Percentiles rank a stretch among this genome's conserved stretches.
These are phyloP conservation scores for Lentinula edodes DNA, from an alignment of 768 basidiomycete genomes.

Conservation along the genomic window DNA sequence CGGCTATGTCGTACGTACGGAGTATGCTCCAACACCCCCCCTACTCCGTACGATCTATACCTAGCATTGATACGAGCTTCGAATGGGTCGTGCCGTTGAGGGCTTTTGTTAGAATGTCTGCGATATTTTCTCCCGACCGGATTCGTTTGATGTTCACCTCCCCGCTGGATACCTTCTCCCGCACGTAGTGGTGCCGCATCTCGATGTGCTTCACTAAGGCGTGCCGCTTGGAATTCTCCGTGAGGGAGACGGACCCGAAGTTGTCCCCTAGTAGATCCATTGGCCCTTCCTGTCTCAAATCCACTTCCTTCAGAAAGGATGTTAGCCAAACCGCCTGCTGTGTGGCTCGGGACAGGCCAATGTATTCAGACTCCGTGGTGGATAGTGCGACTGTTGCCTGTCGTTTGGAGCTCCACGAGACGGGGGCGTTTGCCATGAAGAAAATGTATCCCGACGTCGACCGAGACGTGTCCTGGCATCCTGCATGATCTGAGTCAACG, in stretches of 20 bases:
- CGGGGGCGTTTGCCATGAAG: conserved; percentile 21
- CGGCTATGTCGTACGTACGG: too few relatives aligned
- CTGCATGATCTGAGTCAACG: conserved; percentile 16
- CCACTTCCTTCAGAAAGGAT: conserved; percentile 18
- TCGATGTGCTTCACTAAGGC: conserved; percentile 25
- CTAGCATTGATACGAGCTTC: background rate
- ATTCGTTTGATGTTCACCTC: conserved; percentile 5
- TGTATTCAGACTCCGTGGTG: background rate
- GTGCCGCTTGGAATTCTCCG: conserved; percentile 21
- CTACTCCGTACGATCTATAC: background rate
- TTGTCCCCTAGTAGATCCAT: conserved; percentile 21
- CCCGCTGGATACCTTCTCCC: conserved; percentile 4
- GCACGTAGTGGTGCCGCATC: conserved; percentile 10
- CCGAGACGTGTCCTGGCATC: conserved; percentile 8
- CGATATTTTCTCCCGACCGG: conserved; percentile 3
- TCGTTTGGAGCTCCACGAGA: conserved; percentile 22
- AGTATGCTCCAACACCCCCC: background rate
- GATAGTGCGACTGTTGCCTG: too few relatives aligned
- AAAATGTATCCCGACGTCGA: conserved; percentile 29
- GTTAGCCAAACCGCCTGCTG: conserved; percentile 23
- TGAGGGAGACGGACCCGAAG: conserved; percentile 20
- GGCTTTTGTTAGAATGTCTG: conserved; percentile 13
- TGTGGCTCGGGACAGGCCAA: conserved; percentile 18
- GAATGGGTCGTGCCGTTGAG: background rate
- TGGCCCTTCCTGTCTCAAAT: conserved; percentile 2